Evolutionary conservation across 2,329 filamentous ascomycete genomes (phyloP).

Genomic region (Clonostachys solani): DNA sequence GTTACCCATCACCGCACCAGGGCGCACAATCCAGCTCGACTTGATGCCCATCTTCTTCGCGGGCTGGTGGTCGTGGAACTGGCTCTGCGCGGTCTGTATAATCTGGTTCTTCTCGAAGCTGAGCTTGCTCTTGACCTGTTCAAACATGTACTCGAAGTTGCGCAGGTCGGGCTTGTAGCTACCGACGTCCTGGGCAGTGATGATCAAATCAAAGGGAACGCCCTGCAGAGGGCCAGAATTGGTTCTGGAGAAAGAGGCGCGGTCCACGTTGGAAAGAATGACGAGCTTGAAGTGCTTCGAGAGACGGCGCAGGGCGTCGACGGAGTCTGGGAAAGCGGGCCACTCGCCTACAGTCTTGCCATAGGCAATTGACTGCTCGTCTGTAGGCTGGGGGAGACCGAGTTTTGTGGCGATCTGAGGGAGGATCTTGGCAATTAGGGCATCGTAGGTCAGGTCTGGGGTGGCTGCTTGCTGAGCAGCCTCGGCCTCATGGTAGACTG

Average conservation of each 20-base stretch:
- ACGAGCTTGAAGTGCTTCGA: slow-evolving; percentile 50
- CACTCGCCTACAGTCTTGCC: slow-evolving; percentile 48
- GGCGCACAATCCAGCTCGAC: slow-evolving; percentile 57
- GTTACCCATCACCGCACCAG: slow-evolving; percentile 31
- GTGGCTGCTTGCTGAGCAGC: slow-evolving; percentile 46
- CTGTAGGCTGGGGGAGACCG: slow-evolving; percentile 22
- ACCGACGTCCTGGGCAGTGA: slow-evolving; percentile 68
- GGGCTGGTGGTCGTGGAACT: slow-evolving; percentile 67
- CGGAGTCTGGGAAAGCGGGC: slow-evolving; percentile 56
- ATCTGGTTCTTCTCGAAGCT: slow-evolving; percentile 50
- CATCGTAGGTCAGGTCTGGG: slow-evolving; percentile 55
- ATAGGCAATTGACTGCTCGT: slow-evolving; percentile 40
- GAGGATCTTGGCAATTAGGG: slow-evolving; percentile 48
- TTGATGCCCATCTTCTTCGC: slow-evolving; percentile 54
- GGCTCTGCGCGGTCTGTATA: slow-evolving; percentile 64
- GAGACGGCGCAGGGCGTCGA: slow-evolving; percentile 46
- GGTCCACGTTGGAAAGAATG: slow-evolving; percentile 54
- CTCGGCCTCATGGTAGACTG: slow-evolving; percentile 36
- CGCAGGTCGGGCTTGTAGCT: slow-evolving; percentile 63
- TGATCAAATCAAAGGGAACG: slow-evolving; percentile 53
- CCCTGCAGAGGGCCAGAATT: slow-evolving; percentile 40
- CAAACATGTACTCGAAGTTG: slow-evolving; percentile 65
- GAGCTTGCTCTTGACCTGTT: slow-evolving; percentile 47
- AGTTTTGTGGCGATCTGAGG: slow-evolving; percentile 39
- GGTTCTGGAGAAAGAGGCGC: slow-evolving; percentile 38